Percentiles rank a stretch among this genome's conserved stretches.
Conservation (phyloP, 78 protist species). For the Dictyostelium firmibasis region DNA sequence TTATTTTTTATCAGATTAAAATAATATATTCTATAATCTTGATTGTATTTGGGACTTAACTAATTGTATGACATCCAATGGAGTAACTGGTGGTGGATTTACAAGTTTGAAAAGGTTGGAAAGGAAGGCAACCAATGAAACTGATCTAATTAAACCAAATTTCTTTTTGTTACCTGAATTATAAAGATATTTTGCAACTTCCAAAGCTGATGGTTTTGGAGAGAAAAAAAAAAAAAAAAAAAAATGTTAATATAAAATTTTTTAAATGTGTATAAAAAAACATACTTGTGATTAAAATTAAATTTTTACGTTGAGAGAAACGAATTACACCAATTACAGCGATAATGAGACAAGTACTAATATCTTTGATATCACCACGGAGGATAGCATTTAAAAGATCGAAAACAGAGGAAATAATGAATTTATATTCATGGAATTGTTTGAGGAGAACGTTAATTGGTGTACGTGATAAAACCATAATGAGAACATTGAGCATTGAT, state of each 20-base stretch:
- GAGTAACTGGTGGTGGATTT: conserved; percentile 66
- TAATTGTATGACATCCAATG: conserved; percentile 30
- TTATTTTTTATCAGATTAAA: too few relatives aligned
- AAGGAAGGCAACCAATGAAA: conserved; percentile 13
- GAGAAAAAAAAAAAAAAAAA: background rate
- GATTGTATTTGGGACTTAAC: conserved; percentile 24
- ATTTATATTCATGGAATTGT: conserved; percentile 14
- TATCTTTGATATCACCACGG: conserved; percentile 27
- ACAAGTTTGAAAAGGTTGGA: conserved; percentile 47
- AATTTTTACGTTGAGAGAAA: conserved; percentile 55
- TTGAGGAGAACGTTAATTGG: conserved; percentile 49
- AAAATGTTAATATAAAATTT: background rate
- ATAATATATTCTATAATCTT: background rate
- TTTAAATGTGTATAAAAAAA: background rate
- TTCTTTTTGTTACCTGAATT: conserved; percentile 56
- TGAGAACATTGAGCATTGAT: conserved; percentile 46
- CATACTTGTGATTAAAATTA: conserved; percentile 20
- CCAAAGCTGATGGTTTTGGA: conserved; percentile 23
- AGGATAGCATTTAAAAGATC: conserved; percentile 42
- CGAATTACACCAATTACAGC: conserved; percentile 6
- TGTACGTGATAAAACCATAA: conserved; percentile 54
- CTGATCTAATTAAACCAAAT: conserved; percentile 26
- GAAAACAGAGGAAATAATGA: conserved; percentile 18
- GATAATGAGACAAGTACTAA: conserved; percentile 20
- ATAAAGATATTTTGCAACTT: conserved; percentile 42